A percentile compares a stretch with the other conserved stretches of the same genome.
These are phyloP conservation scores for Chaetoceros tenuissimus DNA, from an alignment of 108 stramenopile species.

Conservation along the genomic window DNA sequence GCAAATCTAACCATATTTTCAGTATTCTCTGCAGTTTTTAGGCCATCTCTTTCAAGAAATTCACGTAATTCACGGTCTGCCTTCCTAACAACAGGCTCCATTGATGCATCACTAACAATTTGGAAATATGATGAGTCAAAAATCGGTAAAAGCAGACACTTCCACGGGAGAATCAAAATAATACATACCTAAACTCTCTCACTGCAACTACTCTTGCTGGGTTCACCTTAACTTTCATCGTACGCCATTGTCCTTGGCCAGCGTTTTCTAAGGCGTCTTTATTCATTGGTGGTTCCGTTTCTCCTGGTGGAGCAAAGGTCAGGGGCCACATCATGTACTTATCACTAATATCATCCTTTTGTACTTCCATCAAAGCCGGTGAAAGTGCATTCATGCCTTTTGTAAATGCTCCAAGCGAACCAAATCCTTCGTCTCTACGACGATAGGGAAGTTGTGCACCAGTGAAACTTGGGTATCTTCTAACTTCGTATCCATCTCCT, in stretches of 20 bases:
- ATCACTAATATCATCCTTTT: slow-evolving; percentile 32
- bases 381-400: slow-evolving; percentile 59
- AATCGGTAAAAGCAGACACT: too few species aligned
- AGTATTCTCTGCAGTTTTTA: slow-evolving; percentile 18
- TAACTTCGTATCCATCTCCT: slow-evolving; percentile 71
- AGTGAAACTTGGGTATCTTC: slow-evolving; percentile 63
- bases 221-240: slow-evolving; percentile 23
- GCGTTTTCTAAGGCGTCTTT: slow-evolving; percentile 31
- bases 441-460: slow-evolving; percentile 52
- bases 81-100: slow-evolving; percentile 71
- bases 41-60: slow-evolving; percentile 52
- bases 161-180: too few species aligned
- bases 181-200: slow-evolving; percentile 48
- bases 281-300: slow-evolving; percentile 23
- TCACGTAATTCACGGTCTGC: slow-evolving; percentile 46
- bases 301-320: slow-evolving; percentile 49
- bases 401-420: slow-evolving; percentile 60
- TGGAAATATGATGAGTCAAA: too few species aligned
- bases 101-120: slow-evolving; percentile 69
- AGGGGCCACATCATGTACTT: slow-evolving; percentile 87
- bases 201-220: slow-evolving; percentile 65
- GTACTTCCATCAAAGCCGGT: slow-evolving; percentile 74
- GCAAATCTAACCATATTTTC: slow-evolving; percentile 58
- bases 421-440: slow-evolving; percentile 77
- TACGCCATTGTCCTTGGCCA: slow-evolving; percentile 40